A percentile compares a stretch with the other conserved stretches of the same genome.
These are phyloP conservation scores for Suillus americanus DNA, from an alignment of 768 basidiomycete species.

Conservation along the genomic window DNA sequence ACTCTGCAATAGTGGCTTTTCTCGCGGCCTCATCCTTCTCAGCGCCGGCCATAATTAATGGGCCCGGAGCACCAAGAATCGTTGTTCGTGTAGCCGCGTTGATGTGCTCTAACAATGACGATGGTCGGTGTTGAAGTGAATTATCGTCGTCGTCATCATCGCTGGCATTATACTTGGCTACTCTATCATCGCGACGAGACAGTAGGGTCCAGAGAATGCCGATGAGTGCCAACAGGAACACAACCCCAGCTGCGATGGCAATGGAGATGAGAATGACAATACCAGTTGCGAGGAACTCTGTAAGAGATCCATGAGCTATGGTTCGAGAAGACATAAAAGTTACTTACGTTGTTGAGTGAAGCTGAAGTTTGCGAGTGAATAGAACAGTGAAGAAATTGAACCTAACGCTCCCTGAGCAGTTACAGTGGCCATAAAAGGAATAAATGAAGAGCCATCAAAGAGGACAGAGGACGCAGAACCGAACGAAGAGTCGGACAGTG, in stretches of 20 bases:
- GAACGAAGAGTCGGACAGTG: constrained; percentile 62
- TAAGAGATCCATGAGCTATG: constrained; percentile 10
- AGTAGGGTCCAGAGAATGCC: constrained; percentile 91
- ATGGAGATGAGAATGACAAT: constrained; percentile 97
- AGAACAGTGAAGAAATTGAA: constrained; percentile 75
- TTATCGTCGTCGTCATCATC: constrained; percentile 78
- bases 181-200: constrained; percentile 74
- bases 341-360: constrained; percentile 69
- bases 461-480: constrained; percentile 84
- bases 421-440: constrained; percentile 78
- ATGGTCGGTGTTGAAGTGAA: constrained; percentile 76
- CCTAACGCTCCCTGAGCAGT: constrained; percentile 68
- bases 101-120: constrained; percentile 86
- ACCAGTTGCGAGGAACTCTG: constrained; percentile 87
- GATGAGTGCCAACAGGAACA: constrained; percentile 81
- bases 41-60: constrained; percentile 35
- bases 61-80: constrained; percentile 58
- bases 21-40: constrained; percentile 56
- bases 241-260: constrained; percentile 92
- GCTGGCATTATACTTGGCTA: constrained; percentile 57
- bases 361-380: constrained; percentile 74
- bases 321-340: constrained; percentile 7
- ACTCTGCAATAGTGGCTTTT: constrained; percentile 32
- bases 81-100: constrained; percentile 86
- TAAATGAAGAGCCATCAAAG: constrained; percentile 80